Evolutionary conservation across 768 basidiomycete species (phyloP).

Genomic region (Pulveroboletus sp.): DNA sequence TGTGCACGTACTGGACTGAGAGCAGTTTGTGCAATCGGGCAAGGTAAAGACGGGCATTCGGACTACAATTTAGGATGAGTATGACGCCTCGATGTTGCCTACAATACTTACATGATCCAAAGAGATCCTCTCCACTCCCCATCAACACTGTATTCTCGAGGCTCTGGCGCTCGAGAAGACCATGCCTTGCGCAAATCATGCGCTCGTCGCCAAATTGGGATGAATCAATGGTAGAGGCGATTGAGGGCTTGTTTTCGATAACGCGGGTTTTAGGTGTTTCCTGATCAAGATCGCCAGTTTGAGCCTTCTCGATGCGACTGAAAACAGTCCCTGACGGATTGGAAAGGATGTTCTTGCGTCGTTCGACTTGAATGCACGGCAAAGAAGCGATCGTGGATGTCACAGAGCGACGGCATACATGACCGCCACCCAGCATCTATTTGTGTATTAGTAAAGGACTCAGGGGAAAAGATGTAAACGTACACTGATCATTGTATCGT

Average conservation of each 20-base stretch:
- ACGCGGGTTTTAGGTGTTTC: too few species aligned
- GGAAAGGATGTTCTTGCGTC: too few species aligned
- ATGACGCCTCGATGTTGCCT: not conserved
- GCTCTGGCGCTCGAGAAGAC: too few species aligned
- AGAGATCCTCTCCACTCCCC: slow-evolving; percentile 63
- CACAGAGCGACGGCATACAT: slow-evolving; percentile 59
- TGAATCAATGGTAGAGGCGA: slow-evolving; percentile 57
- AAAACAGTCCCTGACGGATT: too few species aligned
- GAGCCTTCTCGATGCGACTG: too few species aligned
- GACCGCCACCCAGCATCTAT: too few species aligned
- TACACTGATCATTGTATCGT: slow-evolving; percentile 87
- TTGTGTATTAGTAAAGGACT: too few species aligned
- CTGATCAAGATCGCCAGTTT: too few species aligned
- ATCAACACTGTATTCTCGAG: slow-evolving; percentile 59
- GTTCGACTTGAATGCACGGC: slow-evolving; percentile 64
- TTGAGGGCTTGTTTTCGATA: slow-evolving; percentile 56
- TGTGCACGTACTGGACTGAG: slow-evolving; percentile 70
- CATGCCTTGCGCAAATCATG: slow-evolving; percentile 70
- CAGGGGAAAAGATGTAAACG: too few species aligned
- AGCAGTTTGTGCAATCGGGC: slow-evolving; percentile 46
- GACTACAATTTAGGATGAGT: slow-evolving; percentile 34
- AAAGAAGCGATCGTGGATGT: slow-evolving; percentile 69
- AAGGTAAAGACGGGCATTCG: slow-evolving; percentile 60
- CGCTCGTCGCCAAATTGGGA: slow-evolving; percentile 63
- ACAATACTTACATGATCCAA: slow-evolving; percentile 45